phyloP scores from a whole-genome alignment of 2,329 filamentous ascomycete species.

The Tothia fuscella region DNA sequence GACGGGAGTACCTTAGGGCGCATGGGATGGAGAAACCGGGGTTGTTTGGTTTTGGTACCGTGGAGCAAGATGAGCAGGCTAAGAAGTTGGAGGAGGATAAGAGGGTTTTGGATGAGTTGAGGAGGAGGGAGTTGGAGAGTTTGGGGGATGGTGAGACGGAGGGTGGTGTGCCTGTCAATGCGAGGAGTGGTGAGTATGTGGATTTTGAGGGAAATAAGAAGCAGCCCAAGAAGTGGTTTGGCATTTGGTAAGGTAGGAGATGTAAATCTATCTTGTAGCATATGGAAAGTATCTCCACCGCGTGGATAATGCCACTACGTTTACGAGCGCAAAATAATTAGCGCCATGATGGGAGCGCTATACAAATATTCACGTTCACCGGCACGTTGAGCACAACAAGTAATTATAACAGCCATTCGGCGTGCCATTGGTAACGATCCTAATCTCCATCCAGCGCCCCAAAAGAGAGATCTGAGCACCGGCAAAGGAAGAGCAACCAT shows the following conservation, averaged over 20 bases:
- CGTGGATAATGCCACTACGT: too few relatives aligned
- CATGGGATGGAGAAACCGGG: conserved; percentile 62
- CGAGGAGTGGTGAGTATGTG: background rate
- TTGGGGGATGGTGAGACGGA: background rate
- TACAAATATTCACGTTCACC: too few relatives aligned
- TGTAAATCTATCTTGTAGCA: too few relatives aligned
- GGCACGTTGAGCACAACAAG: too few relatives aligned
- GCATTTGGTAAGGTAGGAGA: conserved; percentile 9
- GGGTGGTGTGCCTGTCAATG: background rate
- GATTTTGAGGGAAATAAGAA: background rate
- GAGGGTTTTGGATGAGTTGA: background rate
- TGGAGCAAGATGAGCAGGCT: conserved; percentile 18
- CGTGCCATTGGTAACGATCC: too few relatives aligned
- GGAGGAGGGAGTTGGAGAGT: background rate
- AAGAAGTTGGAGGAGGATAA: conserved; percentile 17
- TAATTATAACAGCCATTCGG: too few relatives aligned
- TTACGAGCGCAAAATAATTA: too few relatives aligned
- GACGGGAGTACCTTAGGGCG: conserved; percentile 71
- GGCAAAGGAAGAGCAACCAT: too few relatives aligned
- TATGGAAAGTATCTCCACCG: too few relatives aligned
- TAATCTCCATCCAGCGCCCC: too few relatives aligned
- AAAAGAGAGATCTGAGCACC: too few relatives aligned
- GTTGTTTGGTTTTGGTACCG: conserved; percentile 37
- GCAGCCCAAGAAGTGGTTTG: conserved; percentile 10
- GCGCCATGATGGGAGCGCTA: too few relatives aligned